Percentiles rank a stretch among this genome's conserved stretches.
Evolutionary conservation across 169 alveolate genomes (phyloP).

Genomic region (Plasmodium gonderi): DNA sequence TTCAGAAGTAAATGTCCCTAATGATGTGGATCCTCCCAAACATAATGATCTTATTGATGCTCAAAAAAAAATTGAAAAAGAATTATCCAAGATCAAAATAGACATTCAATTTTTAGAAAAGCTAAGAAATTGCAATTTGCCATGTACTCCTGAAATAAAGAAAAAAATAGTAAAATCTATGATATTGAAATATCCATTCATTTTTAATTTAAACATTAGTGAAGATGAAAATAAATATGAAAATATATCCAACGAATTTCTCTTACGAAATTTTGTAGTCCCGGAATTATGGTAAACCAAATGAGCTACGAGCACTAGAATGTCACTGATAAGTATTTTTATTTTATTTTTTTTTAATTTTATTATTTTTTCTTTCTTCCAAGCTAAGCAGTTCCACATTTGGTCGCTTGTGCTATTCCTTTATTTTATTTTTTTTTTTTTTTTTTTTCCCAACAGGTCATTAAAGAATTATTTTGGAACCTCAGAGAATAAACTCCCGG

Average conservation of each 20-base stretch:
- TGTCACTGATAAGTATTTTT: neutral
- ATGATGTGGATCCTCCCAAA: neutral
- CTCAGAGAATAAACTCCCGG: slow-evolving; percentile 18
- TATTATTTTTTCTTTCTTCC: no score
- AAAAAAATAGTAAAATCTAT: slow-evolving; percentile 49
- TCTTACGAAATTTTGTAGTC: slow-evolving; percentile 17
- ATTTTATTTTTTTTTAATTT: neutral
- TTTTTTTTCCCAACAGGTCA: slow-evolving; percentile 21
- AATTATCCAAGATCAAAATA: slow-evolving; percentile 43
- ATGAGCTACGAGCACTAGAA: neutral
- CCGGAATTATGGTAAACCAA: slow-evolving; percentile 37
- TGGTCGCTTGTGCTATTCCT: neutral
- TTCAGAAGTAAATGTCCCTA: neutral
- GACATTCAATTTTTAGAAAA: slow-evolving; percentile 20
- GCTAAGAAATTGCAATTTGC: slow-evolving; percentile 26
- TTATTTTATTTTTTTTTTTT: neutral
- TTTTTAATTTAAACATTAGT: slow-evolving; percentile 39
- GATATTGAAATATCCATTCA: slow-evolving; percentile 46
- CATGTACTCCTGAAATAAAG: slow-evolving; percentile 19
- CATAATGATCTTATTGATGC: neutral
- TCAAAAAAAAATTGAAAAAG: slow-evolving; percentile 25
- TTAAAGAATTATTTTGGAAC: slow-evolving; percentile 45
- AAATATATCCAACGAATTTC: neutral
- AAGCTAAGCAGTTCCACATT: neutral
- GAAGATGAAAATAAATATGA: slow-evolving; percentile 15